phyloP scores from a whole-genome alignment of 164 flowering plant genomes.

The Macadamia tetraphylla region DNA sequence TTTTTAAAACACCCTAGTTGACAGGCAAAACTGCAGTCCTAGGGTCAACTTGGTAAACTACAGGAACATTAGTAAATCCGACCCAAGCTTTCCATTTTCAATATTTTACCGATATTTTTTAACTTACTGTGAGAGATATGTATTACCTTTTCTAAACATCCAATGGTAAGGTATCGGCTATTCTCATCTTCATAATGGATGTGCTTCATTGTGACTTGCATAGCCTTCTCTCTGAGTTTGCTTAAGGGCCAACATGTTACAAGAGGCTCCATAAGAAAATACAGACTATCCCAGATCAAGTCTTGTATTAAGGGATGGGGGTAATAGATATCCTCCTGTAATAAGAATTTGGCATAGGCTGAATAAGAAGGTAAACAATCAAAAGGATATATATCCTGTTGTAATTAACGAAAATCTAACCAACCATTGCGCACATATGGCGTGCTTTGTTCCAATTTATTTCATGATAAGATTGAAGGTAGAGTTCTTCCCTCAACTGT shows the following conservation, averaged over 20 bases:
- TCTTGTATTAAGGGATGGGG: conserved; percentile 37
- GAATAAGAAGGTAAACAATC: background rate
- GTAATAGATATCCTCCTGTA: conserved; percentile 40
- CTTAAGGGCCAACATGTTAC: conserved; percentile 30
- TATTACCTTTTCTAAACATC: conserved; percentile 34
- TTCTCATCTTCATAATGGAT: conserved; percentile 35
- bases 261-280: conserved; percentile 31
- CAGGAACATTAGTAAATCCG: too few species aligned
- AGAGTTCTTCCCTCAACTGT: conserved; percentile 39
- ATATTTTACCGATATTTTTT: too few species aligned
- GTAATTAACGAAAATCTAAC: background rate
- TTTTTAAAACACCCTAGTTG: too few species aligned
- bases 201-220: conserved; percentile 22
- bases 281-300: conserved; percentile 30
- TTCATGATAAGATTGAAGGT: conserved; percentile 28
- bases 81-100: too few species aligned
- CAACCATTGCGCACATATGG: conserved; percentile 51
- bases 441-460: conserved; percentile 47
- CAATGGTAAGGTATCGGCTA: conserved; percentile 32
- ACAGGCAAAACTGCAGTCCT: too few species aligned
- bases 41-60: too few species aligned
- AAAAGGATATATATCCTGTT: too few species aligned
- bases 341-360: background rate
- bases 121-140: too few species aligned
- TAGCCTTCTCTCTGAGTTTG: conserved; percentile 31